Base-by-base conservation (phyloP, 2,329 filamentous ascomycete genomes). In the Apiospora phragmitis region DNA sequence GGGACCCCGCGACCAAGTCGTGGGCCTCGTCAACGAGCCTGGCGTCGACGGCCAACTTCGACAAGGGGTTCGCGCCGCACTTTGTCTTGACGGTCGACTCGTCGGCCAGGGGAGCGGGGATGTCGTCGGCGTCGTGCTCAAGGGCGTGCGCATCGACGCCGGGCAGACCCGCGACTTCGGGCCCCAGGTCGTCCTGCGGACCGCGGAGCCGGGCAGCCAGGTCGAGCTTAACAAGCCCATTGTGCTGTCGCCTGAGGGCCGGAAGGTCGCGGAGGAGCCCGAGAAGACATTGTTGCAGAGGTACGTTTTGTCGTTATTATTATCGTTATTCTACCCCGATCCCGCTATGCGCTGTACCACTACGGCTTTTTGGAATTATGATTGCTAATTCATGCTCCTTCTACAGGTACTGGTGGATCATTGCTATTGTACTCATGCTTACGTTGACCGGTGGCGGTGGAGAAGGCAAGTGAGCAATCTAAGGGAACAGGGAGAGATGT, bases 231-330 rank as follows among this genome's bases (percentile, higher is more conserved):
- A 91, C 76, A 88, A 87, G 81, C 90, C 90, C 3, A 84, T 93
- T 47, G 87, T 91, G 66, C 80, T 92, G 73, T 86, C 82, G 65
- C 83, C 88, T 0, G 87, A 91, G 73, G 90, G 90, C 21, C 89
- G 85, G 82, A 84, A 88, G 79, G 85, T 86, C 55, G 86, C 81
- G 70, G 83, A 84, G 72, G 85, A 86, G 77, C 81, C 81, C 69
- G 89, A 92, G 82, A 92, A 91, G 86, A 85, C 87, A 1, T 85
- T 92, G 72, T 78, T 92, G 70, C 90, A 92, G 80, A 92, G 91
- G 90, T 92, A 84, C 76, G 87, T 84, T 62, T 16, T 29, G 41
- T 21, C 11, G 32, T n/a, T 4, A 62, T 14, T 29, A 43, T 29
- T 16, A 29, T 51, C 2, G n/a, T n/a, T n/a, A n/a, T n/a, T n/a